Conservation (phyloP, 495 filamentous ascomycete species). For the Penicillium simplicissimum region DNA sequence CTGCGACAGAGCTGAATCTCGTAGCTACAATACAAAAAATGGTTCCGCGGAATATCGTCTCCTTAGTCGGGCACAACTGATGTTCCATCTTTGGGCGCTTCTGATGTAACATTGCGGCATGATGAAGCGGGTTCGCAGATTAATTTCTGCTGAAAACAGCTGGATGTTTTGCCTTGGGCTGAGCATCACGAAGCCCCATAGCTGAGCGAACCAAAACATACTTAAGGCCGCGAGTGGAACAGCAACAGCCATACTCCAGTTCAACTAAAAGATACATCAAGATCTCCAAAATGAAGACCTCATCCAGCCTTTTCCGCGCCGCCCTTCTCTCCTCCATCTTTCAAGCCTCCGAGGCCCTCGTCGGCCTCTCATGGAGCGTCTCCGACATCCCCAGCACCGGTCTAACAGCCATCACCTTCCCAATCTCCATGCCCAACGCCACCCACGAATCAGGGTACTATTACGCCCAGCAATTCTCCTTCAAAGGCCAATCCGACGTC, state of each 20-base stretch:
- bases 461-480: slow-evolving; percentile 32
- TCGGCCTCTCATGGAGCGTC: slow-evolving; percentile 25
- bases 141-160: slow-evolving; percentile 11
- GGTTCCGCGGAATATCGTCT: no score
- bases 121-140: slow-evolving; percentile 18
- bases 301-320: slow-evolving; percentile 8
- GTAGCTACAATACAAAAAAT: no score
- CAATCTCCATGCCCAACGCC: slow-evolving; percentile 28
- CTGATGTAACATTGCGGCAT: slow-evolving; percentile 7
- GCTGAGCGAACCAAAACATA: not conserved
- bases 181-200: not conserved
- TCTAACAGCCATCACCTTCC: slow-evolving; percentile 30
- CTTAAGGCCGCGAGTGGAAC: not conserved
- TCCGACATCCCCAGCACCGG: slow-evolving; percentile 14
- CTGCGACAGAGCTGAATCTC: not conserved
- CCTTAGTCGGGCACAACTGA: not conserved
- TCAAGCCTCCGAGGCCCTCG: slow-evolving; percentile 20
- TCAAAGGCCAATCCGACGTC: slow-evolving; percentile 20
- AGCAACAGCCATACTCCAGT: not conserved
- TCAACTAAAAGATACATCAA: not conserved
- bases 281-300: slow-evolving; percentile 18
- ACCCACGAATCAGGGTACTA: slow-evolving; percentile 29
- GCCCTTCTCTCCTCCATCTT: slow-evolving; percentile 16
- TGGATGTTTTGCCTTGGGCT: slow-evolving; percentile 18
- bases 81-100: not conserved